Evolutionary conservation across 2,329 filamentous ascomycete genomes (phyloP).

Genomic region (Bipolaris bicolor): DNA sequence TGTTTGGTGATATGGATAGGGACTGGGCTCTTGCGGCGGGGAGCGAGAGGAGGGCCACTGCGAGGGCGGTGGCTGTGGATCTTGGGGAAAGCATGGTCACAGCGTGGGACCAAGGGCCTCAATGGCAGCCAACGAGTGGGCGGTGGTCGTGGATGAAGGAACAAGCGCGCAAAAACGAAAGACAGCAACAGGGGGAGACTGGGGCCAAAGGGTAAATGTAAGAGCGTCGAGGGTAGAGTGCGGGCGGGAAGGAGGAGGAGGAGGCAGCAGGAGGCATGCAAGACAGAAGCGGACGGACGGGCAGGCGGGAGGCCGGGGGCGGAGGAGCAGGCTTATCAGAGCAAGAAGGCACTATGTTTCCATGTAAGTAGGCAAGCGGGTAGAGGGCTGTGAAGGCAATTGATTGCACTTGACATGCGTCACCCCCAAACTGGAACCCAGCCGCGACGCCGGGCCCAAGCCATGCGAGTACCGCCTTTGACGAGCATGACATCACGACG

Average conservation of each 20-base stretch:
- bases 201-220: neutral
- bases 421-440: neutral
- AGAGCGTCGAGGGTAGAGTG: too few species aligned
- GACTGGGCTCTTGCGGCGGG: slow-evolving; percentile 33
- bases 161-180: slow-evolving; percentile 2
- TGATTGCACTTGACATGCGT: neutral
- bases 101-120: slow-evolving; percentile 1
- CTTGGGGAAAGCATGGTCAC: slow-evolving; percentile 31
- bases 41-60: slow-evolving; percentile 27
- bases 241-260: neutral
- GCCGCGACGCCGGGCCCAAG: too few species aligned
- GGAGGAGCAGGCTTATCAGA: neutral
- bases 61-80: slow-evolving; percentile 19
- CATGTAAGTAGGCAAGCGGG: too few species aligned
- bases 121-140: slow-evolving; percentile 2
- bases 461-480: neutral
- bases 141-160: neutral
- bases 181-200: neutral
- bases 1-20: slow-evolving; percentile 40
- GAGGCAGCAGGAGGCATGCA: neutral
- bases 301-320: neutral
- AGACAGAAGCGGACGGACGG: neutral
- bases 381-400: neutral
- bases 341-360: too few species aligned
- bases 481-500: slow-evolving; percentile 14